Evolutionary conservation across 2,329 filamentous ascomycete species (phyloP).

Genomic region (Pseudogymnoascus sp.): DNA sequence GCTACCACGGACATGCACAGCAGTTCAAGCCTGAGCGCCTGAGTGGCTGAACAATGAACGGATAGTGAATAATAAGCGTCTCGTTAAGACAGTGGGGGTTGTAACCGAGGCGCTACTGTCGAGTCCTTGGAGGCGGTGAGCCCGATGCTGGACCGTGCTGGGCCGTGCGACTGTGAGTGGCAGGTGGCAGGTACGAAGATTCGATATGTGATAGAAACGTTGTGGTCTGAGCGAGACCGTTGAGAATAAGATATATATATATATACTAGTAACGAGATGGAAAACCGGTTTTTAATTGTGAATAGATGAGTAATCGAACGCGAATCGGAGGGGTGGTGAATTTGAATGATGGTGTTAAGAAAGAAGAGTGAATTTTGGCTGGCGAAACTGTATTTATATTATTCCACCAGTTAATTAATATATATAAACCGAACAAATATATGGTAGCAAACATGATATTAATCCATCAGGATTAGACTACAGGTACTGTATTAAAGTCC

Average conservation of each 20-base stretch:
- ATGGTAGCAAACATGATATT: background rate
- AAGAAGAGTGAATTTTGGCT: background rate
- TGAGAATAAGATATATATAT: background rate
- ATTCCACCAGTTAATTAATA: background rate
- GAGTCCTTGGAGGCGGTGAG: conserved; percentile 6
- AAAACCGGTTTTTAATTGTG: background rate
- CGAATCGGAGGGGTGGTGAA: background rate
- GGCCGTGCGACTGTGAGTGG: background rate
- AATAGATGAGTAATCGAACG: background rate
- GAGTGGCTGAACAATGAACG: background rate
- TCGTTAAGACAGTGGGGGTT: conserved; percentile 8
- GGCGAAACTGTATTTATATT: background rate
- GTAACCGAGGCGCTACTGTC: conserved; percentile 9
- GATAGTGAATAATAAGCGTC: conserved; percentile 6
- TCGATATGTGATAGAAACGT: background rate
- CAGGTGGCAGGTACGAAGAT: background rate
- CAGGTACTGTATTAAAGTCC: background rate
- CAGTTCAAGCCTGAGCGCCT: conserved; percentile 10
- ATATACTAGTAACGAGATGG: background rate
- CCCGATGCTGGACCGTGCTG: background rate
- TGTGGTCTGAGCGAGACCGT: background rate
- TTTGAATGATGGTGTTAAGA: background rate
- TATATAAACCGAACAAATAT: background rate
- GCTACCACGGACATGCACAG: background rate
- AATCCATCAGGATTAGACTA: background rate